phyloP scores from a whole-genome alignment of 257 asterid genomes.

The Solanum neorickii region DNA sequence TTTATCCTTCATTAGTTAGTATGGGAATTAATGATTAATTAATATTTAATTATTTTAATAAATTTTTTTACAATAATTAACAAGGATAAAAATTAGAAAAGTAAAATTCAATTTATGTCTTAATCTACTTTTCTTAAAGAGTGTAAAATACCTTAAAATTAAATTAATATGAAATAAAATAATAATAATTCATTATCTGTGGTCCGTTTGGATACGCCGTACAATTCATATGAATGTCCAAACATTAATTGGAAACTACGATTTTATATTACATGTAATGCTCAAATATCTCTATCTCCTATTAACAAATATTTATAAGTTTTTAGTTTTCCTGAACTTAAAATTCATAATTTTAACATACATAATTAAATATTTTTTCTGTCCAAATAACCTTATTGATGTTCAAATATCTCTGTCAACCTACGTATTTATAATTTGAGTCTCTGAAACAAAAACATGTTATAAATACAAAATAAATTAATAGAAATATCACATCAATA shows the following conservation, averaged over 20 bases:
- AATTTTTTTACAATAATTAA: too few species aligned
- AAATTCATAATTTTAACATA: background rate
- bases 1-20: too few species aligned
- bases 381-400: background rate
- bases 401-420: background rate
- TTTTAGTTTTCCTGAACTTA: background rate
- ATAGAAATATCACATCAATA: background rate
- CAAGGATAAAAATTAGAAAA: too few species aligned
- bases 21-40: too few species aligned
- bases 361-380: background rate
- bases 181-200: too few species aligned
- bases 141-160: too few species aligned
- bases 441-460: background rate
- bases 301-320: background rate
- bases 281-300: background rate
- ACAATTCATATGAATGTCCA: background rate
- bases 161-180: too few species aligned
- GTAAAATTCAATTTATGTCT: too few species aligned
- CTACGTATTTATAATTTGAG: background rate
- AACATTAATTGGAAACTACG: background rate
- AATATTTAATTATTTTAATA: too few species aligned
- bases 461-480: background rate
- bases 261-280: background rate
- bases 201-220: background rate
- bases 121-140: too few species aligned